Percentiles rank a stretch among this genome's conserved stretches.
These are phyloP conservation scores for Albatrellus ellisii DNA, from an alignment of 768 basidiomycete species.

Conservation along the genomic window DNA sequence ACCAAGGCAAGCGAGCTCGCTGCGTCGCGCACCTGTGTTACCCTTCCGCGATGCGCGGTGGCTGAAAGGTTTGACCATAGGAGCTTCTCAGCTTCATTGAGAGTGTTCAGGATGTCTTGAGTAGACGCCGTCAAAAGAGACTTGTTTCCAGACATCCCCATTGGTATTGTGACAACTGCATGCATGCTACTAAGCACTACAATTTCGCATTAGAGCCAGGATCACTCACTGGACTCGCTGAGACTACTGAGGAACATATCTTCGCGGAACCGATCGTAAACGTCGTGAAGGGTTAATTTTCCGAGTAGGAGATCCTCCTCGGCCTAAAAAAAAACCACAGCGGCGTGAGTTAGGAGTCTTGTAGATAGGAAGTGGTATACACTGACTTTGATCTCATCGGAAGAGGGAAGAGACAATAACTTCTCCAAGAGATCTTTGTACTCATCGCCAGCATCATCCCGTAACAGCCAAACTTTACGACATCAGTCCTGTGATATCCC, in stretches of 20 bases:
- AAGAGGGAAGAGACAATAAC: constrained; percentile 41
- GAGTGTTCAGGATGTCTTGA: constrained; percentile 42
- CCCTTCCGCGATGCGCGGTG: constrained; percentile 44
- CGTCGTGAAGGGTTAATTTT: constrained; percentile 63
- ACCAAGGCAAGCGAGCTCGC: constrained; percentile 59
- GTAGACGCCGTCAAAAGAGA: constrained; percentile 27
- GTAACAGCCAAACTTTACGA: constrained; percentile 48
- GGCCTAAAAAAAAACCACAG: constrained; percentile 30
- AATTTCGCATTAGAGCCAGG: not conserved
- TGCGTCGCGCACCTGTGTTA: constrained; percentile 62
- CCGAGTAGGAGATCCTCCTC: constrained; percentile 68
- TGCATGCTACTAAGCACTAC: not conserved
- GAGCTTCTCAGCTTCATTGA: constrained; percentile 56
- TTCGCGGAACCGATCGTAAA: constrained; percentile 62
- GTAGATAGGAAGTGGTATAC: too few relatives aligned
- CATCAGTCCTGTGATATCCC: constrained; percentile 2
- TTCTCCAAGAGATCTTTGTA: constrained; percentile 44
- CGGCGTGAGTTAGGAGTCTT: too few relatives aligned
- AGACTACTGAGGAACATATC: constrained; percentile 89
- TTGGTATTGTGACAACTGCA: constrained; percentile 71
- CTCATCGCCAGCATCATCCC: constrained; percentile 39
- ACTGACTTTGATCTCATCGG: constrained; percentile 16
- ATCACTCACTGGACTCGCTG: constrained; percentile 71
- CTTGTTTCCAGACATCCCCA: constrained; percentile 50
- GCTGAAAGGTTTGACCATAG: constrained; percentile 54